A percentile compares a stretch with the other conserved stretches of the same genome.
Evolutionary conservation across 106 monocot species (phyloP).

Genomic region (Phalaenopsis equestris): DNA sequence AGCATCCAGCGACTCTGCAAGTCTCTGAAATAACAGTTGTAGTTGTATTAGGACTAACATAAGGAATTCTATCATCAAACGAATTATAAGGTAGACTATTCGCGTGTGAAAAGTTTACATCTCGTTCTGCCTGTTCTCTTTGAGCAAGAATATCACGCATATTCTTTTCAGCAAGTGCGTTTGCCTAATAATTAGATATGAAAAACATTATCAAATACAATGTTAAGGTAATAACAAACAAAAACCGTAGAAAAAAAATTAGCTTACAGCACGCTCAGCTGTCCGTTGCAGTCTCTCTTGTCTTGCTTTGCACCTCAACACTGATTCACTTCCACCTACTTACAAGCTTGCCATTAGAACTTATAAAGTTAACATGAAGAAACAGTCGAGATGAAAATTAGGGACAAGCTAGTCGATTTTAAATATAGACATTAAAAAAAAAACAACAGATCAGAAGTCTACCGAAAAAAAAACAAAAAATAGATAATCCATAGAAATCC

Average conservation of each 20-base stretch:
- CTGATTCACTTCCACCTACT: constrained; percentile 50
- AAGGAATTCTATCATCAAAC: neutral
- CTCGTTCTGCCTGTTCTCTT: constrained; percentile 79
- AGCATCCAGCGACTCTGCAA: constrained; percentile 70
- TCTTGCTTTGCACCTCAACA: constrained; percentile 64
- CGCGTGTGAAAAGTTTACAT: constrained; percentile 34
- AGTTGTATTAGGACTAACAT: neutral
- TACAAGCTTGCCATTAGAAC: constrained; percentile 11
- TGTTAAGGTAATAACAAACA: neutral
- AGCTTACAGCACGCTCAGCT: constrained; percentile 62
- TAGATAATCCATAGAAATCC: neutral
- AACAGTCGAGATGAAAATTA: neutral
- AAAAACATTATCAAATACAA: neutral
- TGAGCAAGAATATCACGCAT: constrained; percentile 66
- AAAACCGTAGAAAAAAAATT: neutral
- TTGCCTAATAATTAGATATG: constrained; percentile 32
- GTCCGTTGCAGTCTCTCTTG: constrained; percentile 74
- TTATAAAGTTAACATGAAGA: neutral
- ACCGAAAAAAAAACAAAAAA: neutral
- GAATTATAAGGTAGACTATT: neutral
- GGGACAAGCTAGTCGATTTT: neutral
- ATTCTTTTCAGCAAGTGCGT: constrained; percentile 90
- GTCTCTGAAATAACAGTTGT: constrained; percentile 35
- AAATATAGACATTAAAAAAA: neutral
- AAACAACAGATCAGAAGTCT: neutral